These are phyloP conservation scores for Phlyctochytrium bullatum DNA, from an alignment of 192 early-diverging fungal species.

Conservation along the genomic window DNA sequence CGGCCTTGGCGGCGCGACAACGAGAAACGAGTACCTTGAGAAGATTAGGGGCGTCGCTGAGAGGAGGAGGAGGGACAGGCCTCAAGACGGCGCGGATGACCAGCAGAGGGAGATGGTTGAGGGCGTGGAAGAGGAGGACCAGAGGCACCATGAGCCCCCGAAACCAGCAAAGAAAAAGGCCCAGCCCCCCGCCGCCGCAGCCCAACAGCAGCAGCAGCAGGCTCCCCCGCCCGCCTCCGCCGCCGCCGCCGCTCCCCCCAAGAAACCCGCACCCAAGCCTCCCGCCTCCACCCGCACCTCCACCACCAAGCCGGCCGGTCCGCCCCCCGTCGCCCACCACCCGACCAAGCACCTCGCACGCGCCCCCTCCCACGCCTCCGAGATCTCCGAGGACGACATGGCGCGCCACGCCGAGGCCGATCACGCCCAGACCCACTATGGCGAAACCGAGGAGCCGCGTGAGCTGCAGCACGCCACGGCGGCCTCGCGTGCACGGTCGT, in stretches of 20 bases:
- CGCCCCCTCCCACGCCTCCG: not conserved
- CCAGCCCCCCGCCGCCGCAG: not conserved
- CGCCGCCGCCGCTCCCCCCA: not conserved
- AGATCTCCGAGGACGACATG: not conserved
- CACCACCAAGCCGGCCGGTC: not conserved
- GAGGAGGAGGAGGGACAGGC: not conserved
- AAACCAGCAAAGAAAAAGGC: not conserved
- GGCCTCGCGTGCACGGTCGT: not conserved
- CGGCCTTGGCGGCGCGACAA: not conserved
- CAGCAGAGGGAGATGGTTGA: not conserved
- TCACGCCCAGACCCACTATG: not conserved
- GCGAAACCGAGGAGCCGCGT: not conserved
- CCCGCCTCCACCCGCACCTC: not conserved
- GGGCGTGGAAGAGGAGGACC: not conserved
- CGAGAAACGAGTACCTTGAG: not conserved
- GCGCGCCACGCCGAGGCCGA: conserved; percentile 1
- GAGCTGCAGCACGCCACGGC: not conserved
- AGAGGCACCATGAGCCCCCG: not conserved
- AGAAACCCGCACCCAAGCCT: too few relatives aligned
- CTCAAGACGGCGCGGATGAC: not conserved
- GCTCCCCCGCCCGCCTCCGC: not conserved
- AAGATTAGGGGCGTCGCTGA: not conserved
- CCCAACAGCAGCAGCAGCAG: not conserved
- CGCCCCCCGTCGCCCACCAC: not conserved
- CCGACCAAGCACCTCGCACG: not conserved